Percentiles rank a stretch among this genome's conserved stretches.
These are phyloP conservation scores for Phytophthora fragariaefolia DNA, from an alignment of 352 stramenopile genomes.

Conservation along the genomic window DNA sequence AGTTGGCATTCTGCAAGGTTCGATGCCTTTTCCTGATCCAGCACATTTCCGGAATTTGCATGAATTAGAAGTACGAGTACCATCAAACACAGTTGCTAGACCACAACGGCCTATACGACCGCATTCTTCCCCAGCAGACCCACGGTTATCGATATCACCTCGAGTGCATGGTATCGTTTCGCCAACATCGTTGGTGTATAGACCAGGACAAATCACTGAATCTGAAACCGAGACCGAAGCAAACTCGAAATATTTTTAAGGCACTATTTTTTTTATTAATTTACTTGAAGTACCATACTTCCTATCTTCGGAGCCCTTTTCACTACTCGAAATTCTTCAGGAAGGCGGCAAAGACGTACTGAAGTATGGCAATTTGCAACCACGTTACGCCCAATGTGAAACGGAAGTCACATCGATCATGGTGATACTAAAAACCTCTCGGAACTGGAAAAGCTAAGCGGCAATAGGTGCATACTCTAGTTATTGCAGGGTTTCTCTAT, in stretches of 20 bases:
- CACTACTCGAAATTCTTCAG: no score
- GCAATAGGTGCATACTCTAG: no score
- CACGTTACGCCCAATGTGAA: no score
- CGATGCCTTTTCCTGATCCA: conserved; percentile 20
- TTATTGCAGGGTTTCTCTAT: no score
- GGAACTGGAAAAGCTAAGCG: no score
- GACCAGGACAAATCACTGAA: conserved; percentile 1
- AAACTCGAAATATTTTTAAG: not conserved
- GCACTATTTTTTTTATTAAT: no score
- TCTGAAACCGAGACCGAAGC: not conserved
- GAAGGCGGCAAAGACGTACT: no score
- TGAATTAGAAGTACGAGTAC: conserved; percentile 2
- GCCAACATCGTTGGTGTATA: conserved; percentile 18
- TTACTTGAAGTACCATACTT: no score
- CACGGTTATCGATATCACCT: conserved; percentile 34
- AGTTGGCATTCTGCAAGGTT: conserved; percentile 23
- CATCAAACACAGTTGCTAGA: not conserved
- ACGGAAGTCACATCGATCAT: no score
- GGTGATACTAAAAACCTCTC: no score
- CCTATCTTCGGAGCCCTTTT: no score
- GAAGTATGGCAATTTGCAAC: no score
- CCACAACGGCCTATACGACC: conserved; percentile 40
- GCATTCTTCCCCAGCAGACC: conserved; percentile 56
- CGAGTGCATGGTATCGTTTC: conserved; percentile 37
- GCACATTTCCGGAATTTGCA: conserved; percentile 5